Percentiles rank a stretch among this genome's conserved stretches.
These are phyloP conservation scores for Salix viminalis DNA, from an alignment of 345 rosid genomes.

Conservation along the genomic window DNA sequence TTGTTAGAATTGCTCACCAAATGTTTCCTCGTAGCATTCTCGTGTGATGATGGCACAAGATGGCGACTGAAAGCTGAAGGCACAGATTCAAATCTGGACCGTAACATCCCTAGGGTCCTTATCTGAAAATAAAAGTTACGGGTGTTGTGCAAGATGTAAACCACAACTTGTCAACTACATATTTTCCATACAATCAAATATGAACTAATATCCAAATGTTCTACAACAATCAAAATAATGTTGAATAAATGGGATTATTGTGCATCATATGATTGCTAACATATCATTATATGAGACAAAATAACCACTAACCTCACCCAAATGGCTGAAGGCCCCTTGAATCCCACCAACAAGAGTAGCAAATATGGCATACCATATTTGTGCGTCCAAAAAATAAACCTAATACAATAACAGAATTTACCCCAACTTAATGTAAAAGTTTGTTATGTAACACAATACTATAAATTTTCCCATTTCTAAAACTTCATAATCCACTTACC, in stretches of 20 bases:
- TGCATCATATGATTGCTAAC: not conserved
- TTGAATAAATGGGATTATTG: not conserved
- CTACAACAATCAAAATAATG: not conserved
- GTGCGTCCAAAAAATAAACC: constrained; percentile 95
- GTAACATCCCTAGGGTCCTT: constrained; percentile 90
- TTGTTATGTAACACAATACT: constrained; percentile 1
- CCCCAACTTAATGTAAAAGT: not conserved
- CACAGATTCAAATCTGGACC: constrained; percentile 74
- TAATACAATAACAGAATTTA: constrained; percentile 20
- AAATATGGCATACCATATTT: constrained; percentile 98
- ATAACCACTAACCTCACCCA: constrained; percentile 76
- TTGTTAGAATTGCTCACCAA: constrained; percentile 32
- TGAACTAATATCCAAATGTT: not conserved
- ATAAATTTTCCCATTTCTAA: constrained; percentile 12
- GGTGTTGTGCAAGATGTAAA: constrained; percentile 14
- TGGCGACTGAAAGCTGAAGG: constrained; percentile 58
- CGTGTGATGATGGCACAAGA: constrained; percentile 59
- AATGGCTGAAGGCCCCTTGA: constrained; percentile 90
- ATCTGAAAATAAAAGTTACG: constrained; percentile 45
- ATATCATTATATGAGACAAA: constrained; percentile 5
- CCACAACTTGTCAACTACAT: constrained; percentile 1
- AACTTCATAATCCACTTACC: constrained; percentile 46
- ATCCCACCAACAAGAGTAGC: constrained; percentile 95
- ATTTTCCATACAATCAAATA: not conserved
- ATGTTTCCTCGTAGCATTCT: constrained; percentile 24